Percentiles rank a stretch among this genome's conserved stretches.
Evolutionary conservation across 2,329 filamentous ascomycete genomes (phyloP).

Genomic region (Colletotrichum paranaense): DNA sequence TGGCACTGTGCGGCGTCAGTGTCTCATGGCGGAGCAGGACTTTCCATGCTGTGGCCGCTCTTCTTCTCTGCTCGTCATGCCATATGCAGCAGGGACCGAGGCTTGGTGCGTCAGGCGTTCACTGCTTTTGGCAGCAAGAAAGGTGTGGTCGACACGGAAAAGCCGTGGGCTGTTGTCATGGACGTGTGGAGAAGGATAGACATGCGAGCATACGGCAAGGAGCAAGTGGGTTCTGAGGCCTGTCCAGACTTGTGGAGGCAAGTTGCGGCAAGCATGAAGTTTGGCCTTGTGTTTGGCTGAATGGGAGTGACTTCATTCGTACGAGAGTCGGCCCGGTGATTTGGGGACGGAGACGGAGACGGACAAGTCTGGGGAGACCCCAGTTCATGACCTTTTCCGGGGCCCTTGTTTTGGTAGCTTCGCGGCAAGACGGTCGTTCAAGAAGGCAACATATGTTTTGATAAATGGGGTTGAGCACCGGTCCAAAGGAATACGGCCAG

Average conservation of each 20-base stretch:
- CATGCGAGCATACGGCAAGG: conserved; percentile 31
- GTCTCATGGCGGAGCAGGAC: conserved; percentile 29
- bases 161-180: conserved; percentile 33
- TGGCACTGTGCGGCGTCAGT: conserved; percentile 36
- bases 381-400: neutral
- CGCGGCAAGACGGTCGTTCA: neutral
- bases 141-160: conserved; percentile 31
- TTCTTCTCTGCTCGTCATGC: conserved; percentile 35
- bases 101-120: conserved; percentile 35
- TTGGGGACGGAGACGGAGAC: neutral
- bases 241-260: conserved; percentile 31
- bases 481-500: neutral
- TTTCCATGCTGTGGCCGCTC: conserved; percentile 33
- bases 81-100: conserved; percentile 33
- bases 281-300: conserved; percentile 35
- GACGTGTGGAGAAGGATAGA: conserved; percentile 35
- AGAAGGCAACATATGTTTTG: neutral
- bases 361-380: neutral
- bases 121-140: conserved; percentile 29
- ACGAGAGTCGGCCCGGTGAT: neutral
- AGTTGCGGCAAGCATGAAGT: conserved; percentile 32
- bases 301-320: neutral
- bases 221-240: conserved; percentile 24
- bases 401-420: neutral
- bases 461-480: neutral